These are phyloP conservation scores for Annulohypoxylon stygium DNA, from an alignment of 495 filamentous ascomycete genomes.

Conservation along the genomic window DNA sequence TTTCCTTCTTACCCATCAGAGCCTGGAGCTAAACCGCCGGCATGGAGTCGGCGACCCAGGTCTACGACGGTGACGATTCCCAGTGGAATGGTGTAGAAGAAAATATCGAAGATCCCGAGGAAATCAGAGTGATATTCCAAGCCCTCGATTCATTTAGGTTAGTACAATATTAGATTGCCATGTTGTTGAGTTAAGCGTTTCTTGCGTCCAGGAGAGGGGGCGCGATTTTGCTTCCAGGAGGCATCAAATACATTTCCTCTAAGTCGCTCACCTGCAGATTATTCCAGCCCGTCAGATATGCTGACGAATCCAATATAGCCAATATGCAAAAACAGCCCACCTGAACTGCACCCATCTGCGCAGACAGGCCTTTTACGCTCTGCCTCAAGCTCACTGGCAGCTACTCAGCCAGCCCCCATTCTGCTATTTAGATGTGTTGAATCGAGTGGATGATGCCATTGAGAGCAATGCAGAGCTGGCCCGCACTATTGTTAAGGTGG, in stretches of 20 bases:
- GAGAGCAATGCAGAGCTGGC: constrained; percentile 88
- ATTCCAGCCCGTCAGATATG: constrained; percentile 11
- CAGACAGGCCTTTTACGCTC: constrained; percentile 88
- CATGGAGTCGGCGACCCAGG: constrained; percentile 30
- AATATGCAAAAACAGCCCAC: constrained; percentile 86
- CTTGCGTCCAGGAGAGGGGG: constrained; percentile 25
- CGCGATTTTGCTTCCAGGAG: constrained; percentile 41
- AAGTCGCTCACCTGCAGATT: constrained; percentile 21
- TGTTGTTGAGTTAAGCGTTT: constrained; percentile 36
- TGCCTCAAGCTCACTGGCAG: constrained; percentile 85
- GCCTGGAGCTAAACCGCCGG: neutral
- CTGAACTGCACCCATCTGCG: constrained; percentile 89
- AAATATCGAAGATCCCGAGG: constrained; percentile 77
- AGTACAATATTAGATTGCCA: constrained; percentile 56
- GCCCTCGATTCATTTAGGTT: constrained; percentile 89
- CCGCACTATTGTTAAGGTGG: constrained; percentile 75
- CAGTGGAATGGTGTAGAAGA: constrained; percentile 72
- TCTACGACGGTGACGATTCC: constrained; percentile 47
- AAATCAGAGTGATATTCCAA: constrained; percentile 78
- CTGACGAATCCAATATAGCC: constrained; percentile 61
- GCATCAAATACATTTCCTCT: constrained; percentile 30
- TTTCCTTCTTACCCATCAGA: neutral
- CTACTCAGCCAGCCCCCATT: constrained; percentile 84
- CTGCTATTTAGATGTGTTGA: constrained; percentile 80
- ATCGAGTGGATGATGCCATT: constrained; percentile 86